Percentiles rank a stretch among this genome's conserved stretches.
Evolutionary conservation across 2,329 filamentous ascomycete species (phyloP).

Genomic region (Colletotrichum tamarilloi): DNA sequence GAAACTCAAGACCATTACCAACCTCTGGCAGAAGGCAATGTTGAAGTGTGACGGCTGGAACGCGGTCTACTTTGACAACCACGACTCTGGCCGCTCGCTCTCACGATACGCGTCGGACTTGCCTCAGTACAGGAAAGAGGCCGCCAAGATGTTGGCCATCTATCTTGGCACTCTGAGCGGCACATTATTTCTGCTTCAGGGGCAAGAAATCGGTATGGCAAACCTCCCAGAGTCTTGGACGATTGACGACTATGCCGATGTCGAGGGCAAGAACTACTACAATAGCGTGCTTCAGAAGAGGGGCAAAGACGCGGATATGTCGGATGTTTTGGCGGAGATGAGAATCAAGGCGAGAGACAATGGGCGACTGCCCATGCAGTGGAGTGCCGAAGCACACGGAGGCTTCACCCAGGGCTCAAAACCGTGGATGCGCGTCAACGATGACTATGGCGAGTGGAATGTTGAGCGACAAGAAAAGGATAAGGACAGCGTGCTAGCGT

Average conservation of each 20-base stretch:
- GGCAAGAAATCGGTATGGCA: conserved; percentile 64
- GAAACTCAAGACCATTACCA: conserved; percentile 48
- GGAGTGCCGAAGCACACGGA: conserved; percentile 59
- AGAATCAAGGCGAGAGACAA: conserved; percentile 46
- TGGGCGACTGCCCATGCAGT: conserved; percentile 54
- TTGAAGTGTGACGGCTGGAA: conserved; percentile 56
- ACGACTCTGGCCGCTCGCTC: conserved; percentile 63
- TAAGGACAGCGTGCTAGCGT: neutral
- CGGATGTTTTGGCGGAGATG: conserved; percentile 24
- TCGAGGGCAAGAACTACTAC: conserved; percentile 56
- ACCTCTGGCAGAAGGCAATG: conserved; percentile 52
- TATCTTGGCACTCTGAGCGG: conserved; percentile 47
- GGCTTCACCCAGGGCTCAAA: conserved; percentile 47
- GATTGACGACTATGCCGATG: conserved; percentile 55
- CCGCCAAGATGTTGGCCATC: neutral
- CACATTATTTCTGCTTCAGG: conserved; percentile 61
- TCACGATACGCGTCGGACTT: conserved; percentile 49
- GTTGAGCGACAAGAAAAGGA: neutral
- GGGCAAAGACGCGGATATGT: neutral
- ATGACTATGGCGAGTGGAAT: conserved; percentile 33
- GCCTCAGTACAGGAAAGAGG: neutral
- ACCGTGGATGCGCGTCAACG: conserved; percentile 44
- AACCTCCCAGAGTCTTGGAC: conserved; percentile 56
- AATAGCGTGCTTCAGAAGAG: neutral
- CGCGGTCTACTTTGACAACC: conserved; percentile 65